Evolutionary conservation across 2,329 filamentous ascomycete species (phyloP).

Genomic region (Diaporthe vaccinii): DNA sequence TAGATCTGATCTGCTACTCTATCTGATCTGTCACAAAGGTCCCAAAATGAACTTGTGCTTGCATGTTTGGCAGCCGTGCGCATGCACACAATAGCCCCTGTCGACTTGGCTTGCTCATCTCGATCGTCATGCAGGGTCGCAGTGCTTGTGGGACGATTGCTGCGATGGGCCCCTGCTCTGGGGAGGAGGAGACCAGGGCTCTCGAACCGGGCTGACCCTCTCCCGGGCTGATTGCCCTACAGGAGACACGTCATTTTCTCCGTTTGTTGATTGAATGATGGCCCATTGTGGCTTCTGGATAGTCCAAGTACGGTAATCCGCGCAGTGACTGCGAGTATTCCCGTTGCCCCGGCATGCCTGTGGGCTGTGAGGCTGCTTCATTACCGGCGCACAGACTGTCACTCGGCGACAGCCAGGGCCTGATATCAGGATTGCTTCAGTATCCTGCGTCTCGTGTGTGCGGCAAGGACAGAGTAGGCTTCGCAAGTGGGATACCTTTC

Average conservation of each 20-base stretch:
- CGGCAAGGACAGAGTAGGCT: not conserved
- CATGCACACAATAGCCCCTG: not conserved
- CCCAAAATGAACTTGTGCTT: not conserved
- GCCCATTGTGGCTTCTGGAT: not conserved
- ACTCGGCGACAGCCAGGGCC: not conserved
- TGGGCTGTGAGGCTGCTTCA: conserved; percentile 7
- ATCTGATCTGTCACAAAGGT: conserved; percentile 4
- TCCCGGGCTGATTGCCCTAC: conserved; percentile 13
- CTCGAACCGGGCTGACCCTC: conserved; percentile 20
- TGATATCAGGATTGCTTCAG: not conserved
- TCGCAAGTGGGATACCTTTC: conserved; percentile 25
- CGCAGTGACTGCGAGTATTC: not conserved
- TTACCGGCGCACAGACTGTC: conserved; percentile 1
- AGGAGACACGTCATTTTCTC: conserved; percentile 13
- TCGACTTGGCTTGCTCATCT: conserved; percentile 30
- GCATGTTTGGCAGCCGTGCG: not conserved
- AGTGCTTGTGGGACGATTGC: not conserved
- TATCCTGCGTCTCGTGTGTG: not conserved
- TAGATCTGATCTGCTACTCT: conserved; percentile 22
- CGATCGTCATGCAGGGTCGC: conserved; percentile 26
- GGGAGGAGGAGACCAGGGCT: not conserved
- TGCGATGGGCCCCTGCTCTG: conserved; percentile 10
- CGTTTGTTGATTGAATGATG: conserved; percentile 7
- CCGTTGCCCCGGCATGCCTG: not conserved
- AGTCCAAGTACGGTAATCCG: not conserved